Evolutionary conservation across 2,329 filamentous ascomycete genomes (phyloP).

Genomic region (Phyllosticta paracitricarpa): DNA sequence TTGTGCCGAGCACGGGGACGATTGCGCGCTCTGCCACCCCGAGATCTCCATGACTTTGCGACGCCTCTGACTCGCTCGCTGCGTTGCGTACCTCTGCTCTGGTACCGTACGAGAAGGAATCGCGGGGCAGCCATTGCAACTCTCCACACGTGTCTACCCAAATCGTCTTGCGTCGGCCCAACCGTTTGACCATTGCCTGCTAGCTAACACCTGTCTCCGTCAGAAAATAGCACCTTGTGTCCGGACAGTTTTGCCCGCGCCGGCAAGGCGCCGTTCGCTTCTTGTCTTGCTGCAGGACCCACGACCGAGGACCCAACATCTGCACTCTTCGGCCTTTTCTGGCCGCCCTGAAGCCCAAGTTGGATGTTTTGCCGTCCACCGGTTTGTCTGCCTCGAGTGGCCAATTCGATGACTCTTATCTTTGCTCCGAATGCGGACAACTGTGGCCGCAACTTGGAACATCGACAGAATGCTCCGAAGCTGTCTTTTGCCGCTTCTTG

Average conservation of each 20-base stretch:
- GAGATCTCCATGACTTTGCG: background rate
- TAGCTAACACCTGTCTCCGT: background rate
- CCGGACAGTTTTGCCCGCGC: background rate
- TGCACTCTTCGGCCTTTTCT: background rate
- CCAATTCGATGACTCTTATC: background rate
- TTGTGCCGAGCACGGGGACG: background rate
- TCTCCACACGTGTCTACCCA: background rate
- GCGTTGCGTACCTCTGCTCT: background rate
- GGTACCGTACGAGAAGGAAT: background rate
- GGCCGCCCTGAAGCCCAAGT: background rate
- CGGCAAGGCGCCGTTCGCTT: background rate
- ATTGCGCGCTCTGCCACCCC: background rate
- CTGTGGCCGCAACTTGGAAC: background rate
- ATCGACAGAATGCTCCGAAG: background rate
- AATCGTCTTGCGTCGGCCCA: background rate
- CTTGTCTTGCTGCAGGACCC: background rate
- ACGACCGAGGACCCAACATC: background rate
- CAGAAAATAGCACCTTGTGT: background rate
- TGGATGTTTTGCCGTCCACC: background rate
- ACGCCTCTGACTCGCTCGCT: background rate
- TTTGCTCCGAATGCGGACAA: background rate
- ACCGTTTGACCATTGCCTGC: background rate
- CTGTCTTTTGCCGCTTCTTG: background rate
- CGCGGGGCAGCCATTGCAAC: background rate
- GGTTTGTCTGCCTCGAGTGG: background rate